phyloP scores from a whole-genome alignment of 129 eudicot genomes.

The Escallonia herrerae region DNA sequence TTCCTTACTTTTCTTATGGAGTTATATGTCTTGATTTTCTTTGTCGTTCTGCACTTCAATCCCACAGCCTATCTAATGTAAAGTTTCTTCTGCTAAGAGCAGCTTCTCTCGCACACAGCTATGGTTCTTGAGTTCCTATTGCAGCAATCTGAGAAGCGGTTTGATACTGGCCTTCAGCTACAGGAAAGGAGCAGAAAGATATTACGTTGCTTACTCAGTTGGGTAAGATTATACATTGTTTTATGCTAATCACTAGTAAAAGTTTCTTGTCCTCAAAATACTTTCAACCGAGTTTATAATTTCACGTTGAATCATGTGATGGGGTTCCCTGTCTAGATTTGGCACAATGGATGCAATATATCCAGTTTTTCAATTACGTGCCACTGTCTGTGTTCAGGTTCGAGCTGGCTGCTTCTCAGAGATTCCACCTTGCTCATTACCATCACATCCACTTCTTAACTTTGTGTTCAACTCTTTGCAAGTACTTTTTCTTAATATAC shows the following conservation, averaged over 20 bases:
- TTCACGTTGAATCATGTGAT: too few species aligned
- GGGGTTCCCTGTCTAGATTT: background rate
- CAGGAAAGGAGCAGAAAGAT: conserved; percentile 75
- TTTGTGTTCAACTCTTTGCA: conserved; percentile 82
- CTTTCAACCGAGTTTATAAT: too few species aligned
- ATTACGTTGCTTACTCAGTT: conserved; percentile 88
- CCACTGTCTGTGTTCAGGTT: conserved; percentile 45
- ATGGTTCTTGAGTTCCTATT: conserved; percentile 68
- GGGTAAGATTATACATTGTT: conserved; percentile 56
- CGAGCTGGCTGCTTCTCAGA: conserved; percentile 94
- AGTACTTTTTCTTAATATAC: conserved; percentile 27
- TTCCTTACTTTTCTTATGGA: background rate
- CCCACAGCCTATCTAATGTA: background rate
- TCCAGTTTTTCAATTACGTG: background rate
- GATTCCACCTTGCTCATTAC: conserved; percentile 50
- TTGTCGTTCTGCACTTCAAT: background rate
- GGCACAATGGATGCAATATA: background rate
- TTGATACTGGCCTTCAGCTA: conserved; percentile 38
- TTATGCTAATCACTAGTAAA: background rate
- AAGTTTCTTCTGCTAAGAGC: conserved; percentile 14
- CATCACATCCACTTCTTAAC: conserved; percentile 74
- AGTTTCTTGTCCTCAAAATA: too few species aligned
- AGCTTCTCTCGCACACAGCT: conserved; percentile 82
- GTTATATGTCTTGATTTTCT: background rate
- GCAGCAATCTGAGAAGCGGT: conserved; percentile 57